A percentile compares a stretch with the other conserved stretches of the same genome.
Evolutionary conservation across 2,329 filamentous ascomycete genomes (phyloP).

Genomic region (Ophiocordyceps camponoti-leonardi): DNA sequence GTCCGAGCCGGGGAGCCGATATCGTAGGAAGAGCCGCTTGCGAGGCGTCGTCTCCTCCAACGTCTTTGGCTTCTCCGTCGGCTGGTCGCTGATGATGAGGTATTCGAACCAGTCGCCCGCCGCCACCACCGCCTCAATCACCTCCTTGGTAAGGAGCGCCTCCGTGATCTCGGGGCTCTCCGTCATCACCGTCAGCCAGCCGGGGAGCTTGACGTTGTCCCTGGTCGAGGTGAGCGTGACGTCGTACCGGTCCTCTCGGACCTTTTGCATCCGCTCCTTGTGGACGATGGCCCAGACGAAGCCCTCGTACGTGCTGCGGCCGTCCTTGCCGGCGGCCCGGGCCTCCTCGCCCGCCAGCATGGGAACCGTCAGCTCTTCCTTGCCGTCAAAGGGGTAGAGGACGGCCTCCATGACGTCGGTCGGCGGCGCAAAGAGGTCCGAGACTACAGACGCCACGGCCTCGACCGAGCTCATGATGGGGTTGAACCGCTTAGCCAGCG

Average conservation of each 20-base stretch:
- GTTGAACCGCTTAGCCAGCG: slow-evolving; percentile 75
- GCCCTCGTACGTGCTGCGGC: slow-evolving; percentile 60
- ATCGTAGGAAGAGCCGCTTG: slow-evolving; percentile 74
- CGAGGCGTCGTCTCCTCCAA: slow-evolving; percentile 69
- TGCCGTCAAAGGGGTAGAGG: slow-evolving; percentile 81
- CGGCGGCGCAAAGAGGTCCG: slow-evolving; percentile 56
- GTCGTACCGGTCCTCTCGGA: slow-evolving; percentile 89
- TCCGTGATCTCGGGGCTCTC: slow-evolving; percentile 94
- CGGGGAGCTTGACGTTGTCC: slow-evolving; percentile 76
- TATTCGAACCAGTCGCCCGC: slow-evolving; percentile 72
- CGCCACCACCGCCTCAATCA: slow-evolving; percentile 60
- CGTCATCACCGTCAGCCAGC: slow-evolving; percentile 87
- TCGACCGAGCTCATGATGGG: slow-evolving; percentile 49
- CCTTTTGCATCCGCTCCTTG: slow-evolving; percentile 80
- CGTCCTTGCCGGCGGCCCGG: slow-evolving; percentile 32
- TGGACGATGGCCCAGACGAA: slow-evolving; percentile 94
- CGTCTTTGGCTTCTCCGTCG: slow-evolving; percentile 66
- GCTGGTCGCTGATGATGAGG: slow-evolving; percentile 78
- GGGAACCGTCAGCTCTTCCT: slow-evolving; percentile 64
- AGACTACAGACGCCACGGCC: slow-evolving; percentile 52
- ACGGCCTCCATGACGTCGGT: slow-evolving; percentile 59
- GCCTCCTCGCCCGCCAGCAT: slow-evolving; percentile 38
- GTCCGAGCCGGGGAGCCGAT: slow-evolving; percentile 47
- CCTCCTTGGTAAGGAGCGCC: slow-evolving; percentile 67
- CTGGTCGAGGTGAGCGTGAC: slow-evolving; percentile 84